Evolutionary conservation across 441 rosid species (phyloP), one percentile per base, ranked within the genome.

Genomic region (Brassica hybrid): DNA sequence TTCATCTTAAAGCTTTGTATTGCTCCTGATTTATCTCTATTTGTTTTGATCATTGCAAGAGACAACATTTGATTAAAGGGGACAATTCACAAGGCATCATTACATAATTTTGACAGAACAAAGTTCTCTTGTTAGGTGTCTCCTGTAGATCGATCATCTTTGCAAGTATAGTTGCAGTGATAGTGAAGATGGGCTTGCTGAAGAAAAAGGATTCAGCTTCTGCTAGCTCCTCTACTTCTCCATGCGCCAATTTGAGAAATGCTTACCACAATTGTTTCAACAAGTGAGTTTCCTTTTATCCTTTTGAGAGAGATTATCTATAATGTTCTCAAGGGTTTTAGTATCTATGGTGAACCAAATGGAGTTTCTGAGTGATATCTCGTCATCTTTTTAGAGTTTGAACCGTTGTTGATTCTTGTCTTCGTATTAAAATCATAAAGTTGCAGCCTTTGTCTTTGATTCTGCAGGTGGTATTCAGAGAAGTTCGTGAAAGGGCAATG

Each of bases 181-280:
- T 4, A 1, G 36, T 32, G 9, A 73, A 77, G 5, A 64, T 70
- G 56, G 84, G 80, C 4, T 61, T 73, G 58, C 3, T 78, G 59
- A 78, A 67, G 75, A 76, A 73, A 60, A 83, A 80, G 67, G 77
- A 85, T n/a, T 17, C 65, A 59, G 18, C 50, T 58, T 78, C 88
- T 25, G 67, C 84, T 13, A 43, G 1, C 8, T 82, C 90, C 17
- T 85, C 95, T 71, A 88, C 97, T 9, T 89, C 95, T 0, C 89
- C 89, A 11, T 91, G 97, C 70, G 92, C 96, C n/a, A 77, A 85
- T 76, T 88, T 91, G 72, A 83, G 91, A 80, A 77, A 85, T 5
- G 94, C 94, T 81, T 93, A 91, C 74, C 83, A 91, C 83, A 86
- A 79, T 73, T 93, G 98, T 86, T 94, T 94, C 84, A 88, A 94